Evolutionary conservation across 2,329 filamentous ascomycete species (phyloP), one percentile per base, ranked within the genome.

Genomic region (Capronia coronata): DNA sequence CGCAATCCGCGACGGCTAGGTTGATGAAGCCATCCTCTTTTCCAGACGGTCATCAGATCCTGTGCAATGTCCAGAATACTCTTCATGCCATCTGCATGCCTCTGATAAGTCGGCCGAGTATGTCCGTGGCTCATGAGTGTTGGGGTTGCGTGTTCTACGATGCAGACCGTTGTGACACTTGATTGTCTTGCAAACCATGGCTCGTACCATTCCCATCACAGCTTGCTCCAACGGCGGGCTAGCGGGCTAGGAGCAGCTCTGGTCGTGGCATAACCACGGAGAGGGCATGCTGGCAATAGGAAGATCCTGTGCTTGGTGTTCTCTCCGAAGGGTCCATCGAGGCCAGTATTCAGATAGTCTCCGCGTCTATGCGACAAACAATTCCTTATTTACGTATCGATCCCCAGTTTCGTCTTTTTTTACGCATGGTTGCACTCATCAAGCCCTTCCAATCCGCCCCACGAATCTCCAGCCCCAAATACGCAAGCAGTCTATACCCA

Each of bases 401-500:
- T n/a, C n/a, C n/a, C n/a, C n/a, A n/a, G n/a, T n/a, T n/a, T n/a
- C n/a, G n/a, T n/a, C n/a, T n/a, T n/a, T n/a, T n/a, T n/a, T 42
- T 42, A 14, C 22, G 14, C 14, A 25, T 43, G 10, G 14, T 32
- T 14, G 38, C 5, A 25, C 11, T 25, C 38, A 27, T 43, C 40
- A 14, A 19, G n/a, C 3, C 40, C 25, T 43, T 32, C 54, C 50
- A 57, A 42, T 51, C 57, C 7, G 61, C 59, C 34, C 58, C 56
- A 55, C 63, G 58, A 23, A 54, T 52, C 56, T 63, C 67, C 32
- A 70, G 50, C 14, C 70, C 57, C 7, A 48, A 52, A 55, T 69
- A 70, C 6, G 66, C 68, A 8, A 87, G 60, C 2, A 84, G 25
- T 7, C 86, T 70, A 65, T 89, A 89, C 5, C 76, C 71, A 1